phyloP scores from a whole-genome alignment of 2,329 filamentous ascomycete genomes.

The Fusarium keratoplasticum region DNA sequence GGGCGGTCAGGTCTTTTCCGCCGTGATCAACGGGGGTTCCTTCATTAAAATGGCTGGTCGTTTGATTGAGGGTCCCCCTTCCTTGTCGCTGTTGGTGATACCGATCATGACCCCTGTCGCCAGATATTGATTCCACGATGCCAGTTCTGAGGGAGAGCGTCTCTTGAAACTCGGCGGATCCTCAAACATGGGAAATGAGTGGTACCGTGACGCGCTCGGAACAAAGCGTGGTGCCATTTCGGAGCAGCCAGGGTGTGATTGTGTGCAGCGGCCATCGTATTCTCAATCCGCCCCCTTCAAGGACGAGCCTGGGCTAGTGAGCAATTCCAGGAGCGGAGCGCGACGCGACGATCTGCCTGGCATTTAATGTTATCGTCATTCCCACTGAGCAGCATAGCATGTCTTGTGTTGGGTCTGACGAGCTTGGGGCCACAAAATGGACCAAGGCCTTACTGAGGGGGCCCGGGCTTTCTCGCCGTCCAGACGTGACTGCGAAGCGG shows the following conservation, averaged over 20 bases:
- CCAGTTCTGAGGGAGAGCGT: slow-evolving; percentile 19
- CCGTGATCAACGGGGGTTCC: slow-evolving; percentile 22
- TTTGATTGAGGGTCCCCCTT: slow-evolving; percentile 32
- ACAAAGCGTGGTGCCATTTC: slow-evolving; percentile 35
- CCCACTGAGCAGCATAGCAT: background rate
- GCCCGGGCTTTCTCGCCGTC: slow-evolving; percentile 42
- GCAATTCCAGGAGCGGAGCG: slow-evolving; percentile 4
- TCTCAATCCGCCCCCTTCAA: slow-evolving; percentile 13
- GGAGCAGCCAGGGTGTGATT: slow-evolving; percentile 17
- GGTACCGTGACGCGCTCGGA: slow-evolving; percentile 16
- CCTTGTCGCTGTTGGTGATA: slow-evolving; percentile 34
- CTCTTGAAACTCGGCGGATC: slow-evolving; percentile 30
- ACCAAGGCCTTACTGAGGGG: slow-evolving; percentile 33
- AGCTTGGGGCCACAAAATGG: slow-evolving; percentile 5
- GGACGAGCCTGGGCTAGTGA: slow-evolving; percentile 2
- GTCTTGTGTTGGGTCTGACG: slow-evolving; percentile 3
- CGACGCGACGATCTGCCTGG: background rate
- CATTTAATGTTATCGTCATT: background rate
- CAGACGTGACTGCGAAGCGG: slow-evolving; percentile 39
- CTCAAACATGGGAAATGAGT: slow-evolving; percentile 25
- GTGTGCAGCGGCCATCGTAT: slow-evolving; percentile 11
- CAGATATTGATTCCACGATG: slow-evolving; percentile 24
- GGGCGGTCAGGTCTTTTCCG: slow-evolving; percentile 29
- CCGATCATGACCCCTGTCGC: slow-evolving; percentile 27
- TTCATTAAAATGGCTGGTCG: slow-evolving; percentile 27